Evolutionary conservation across 352 stramenopile species (phyloP).

Genomic region (Hyaloperonospora arabidopsidis): DNA sequence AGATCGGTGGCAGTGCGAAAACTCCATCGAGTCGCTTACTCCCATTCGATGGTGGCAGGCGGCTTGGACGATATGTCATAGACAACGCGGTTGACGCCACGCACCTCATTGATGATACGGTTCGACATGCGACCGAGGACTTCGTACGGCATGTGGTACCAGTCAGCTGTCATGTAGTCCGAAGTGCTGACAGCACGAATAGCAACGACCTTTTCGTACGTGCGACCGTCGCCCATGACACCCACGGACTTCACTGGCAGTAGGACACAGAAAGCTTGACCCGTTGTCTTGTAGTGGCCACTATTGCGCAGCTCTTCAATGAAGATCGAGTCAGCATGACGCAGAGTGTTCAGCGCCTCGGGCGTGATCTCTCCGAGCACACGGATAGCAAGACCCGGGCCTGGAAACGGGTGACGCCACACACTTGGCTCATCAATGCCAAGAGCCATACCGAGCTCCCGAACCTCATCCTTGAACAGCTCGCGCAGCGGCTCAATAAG

Average conservation of each 20-base stretch:
- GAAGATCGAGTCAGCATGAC: conserved; percentile 96
- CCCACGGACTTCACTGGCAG: conserved; percentile 96
- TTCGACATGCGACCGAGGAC: conserved; percentile 95
- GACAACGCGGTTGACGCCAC: conserved; percentile 97
- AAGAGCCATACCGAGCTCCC: conserved; percentile 94
- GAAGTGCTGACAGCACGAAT: conserved; percentile 98
- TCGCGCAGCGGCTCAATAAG: conserved; percentile 98
- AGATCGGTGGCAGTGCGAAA: too few relatives aligned
- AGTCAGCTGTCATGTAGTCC: conserved; percentile 99
- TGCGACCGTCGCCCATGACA: conserved; percentile 97
- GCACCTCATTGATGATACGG: conserved; percentile 98
- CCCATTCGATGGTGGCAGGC: conserved; percentile 99
- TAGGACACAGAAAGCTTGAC: conserved; percentile 97
- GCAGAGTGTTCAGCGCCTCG: conserved; percentile 92
- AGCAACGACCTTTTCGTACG: conserved; percentile 93
- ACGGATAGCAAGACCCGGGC: conserved; percentile 96
- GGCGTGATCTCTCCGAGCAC: conserved; percentile 95
- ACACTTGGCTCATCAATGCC: conserved; percentile 96
- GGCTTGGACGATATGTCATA: conserved; percentile 99
- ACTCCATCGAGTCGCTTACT: conserved; percentile 54
- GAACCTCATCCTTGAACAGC: conserved; percentile 99
- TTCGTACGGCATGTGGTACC: conserved; percentile 98
- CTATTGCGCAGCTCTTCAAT: conserved; percentile 94
- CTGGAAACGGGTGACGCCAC: conserved; percentile 98
- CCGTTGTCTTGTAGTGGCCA: conserved; percentile 97